phyloP scores from a whole-genome alignment of 768 basidiomycete genomes.

The Harrya chromipes region DNA sequence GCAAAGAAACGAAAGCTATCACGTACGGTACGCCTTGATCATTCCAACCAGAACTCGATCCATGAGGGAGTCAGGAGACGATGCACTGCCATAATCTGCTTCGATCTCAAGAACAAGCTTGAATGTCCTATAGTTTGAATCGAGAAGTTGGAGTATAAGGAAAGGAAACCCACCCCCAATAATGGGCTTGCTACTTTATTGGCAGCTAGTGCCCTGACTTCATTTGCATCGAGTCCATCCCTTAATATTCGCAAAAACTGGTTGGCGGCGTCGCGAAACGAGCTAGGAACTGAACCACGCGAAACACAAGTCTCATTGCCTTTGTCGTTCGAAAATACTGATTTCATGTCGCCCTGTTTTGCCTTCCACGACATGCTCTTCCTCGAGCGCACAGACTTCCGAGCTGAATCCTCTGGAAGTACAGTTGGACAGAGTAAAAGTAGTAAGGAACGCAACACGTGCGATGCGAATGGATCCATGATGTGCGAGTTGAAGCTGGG shows the following conservation, averaged over 20 bases:
- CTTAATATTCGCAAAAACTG: conserved; percentile 51
- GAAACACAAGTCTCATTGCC: conserved; percentile 33
- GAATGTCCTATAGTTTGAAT: conserved; percentile 6
- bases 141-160: conserved; percentile 3
- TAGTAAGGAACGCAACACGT: conserved; percentile 80
- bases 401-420: conserved; percentile 37
- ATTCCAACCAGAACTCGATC: conserved; percentile 77
- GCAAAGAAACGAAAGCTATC: neutral
- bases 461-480: conserved; percentile 87
- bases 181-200: conserved; percentile 76
- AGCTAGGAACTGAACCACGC: conserved; percentile 36
- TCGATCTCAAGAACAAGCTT: conserved; percentile 86
- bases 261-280: conserved; percentile 46
- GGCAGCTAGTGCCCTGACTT: conserved; percentile 72
- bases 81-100: conserved; percentile 57
- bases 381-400: conserved; percentile 67
- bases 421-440: conserved; percentile 68
- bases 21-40: conserved; percentile 62
- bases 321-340: conserved; percentile 57
- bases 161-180: conserved; percentile 51
- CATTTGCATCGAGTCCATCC: conserved; percentile 58
- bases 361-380: conserved; percentile 82
- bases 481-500: conserved; percentile 62
- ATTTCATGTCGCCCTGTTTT: conserved; percentile 76
- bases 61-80: conserved; percentile 69